Evolutionary conservation across 2,329 filamentous ascomycete genomes (phyloP).

Genomic region (Calonectria naviculata): DNA sequence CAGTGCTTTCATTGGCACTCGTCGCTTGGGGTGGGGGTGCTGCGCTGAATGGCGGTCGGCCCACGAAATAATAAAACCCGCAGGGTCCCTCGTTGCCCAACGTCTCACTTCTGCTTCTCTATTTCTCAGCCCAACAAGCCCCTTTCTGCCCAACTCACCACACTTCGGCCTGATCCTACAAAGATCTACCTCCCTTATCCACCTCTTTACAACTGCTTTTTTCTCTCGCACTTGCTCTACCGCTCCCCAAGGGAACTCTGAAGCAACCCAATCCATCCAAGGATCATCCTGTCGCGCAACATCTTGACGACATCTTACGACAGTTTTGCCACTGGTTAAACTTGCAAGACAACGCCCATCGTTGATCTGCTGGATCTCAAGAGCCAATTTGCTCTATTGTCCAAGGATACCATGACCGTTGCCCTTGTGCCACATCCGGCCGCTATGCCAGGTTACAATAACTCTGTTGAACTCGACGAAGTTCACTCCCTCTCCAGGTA

Average conservation of each 20-base stretch:
- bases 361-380: constrained; percentile 43
- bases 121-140: constrained; percentile 51
- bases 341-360: constrained; percentile 40
- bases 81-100: constrained; percentile 58
- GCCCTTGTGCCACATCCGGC: constrained; percentile 59
- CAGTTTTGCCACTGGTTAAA: constrained; percentile 42
- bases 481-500: constrained; percentile 72
- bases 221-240: constrained; percentile 32
- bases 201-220: constrained; percentile 32
- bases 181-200: constrained; percentile 35
- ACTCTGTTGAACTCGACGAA: constrained; percentile 66
- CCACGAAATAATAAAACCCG: constrained; percentile 60
- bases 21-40: constrained; percentile 38
- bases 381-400: constrained; percentile 44
- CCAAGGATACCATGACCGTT: constrained; percentile 60
- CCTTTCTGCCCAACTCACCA: constrained; percentile 52
- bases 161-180: constrained; percentile 36
- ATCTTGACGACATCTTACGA: constrained; percentile 37
- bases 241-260: constrained; percentile 27
- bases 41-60: constrained; percentile 40
- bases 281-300: constrained; percentile 43
- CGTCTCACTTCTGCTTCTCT: constrained; percentile 41
- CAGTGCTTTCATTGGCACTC: constrained; percentile 38
- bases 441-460: constrained; percentile 66
- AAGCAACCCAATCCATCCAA: constrained; percentile 38